Evolutionary conservation across 1,139 yeast species (phyloP).

Genomic region (Blastobotrys indianensis): DNA sequence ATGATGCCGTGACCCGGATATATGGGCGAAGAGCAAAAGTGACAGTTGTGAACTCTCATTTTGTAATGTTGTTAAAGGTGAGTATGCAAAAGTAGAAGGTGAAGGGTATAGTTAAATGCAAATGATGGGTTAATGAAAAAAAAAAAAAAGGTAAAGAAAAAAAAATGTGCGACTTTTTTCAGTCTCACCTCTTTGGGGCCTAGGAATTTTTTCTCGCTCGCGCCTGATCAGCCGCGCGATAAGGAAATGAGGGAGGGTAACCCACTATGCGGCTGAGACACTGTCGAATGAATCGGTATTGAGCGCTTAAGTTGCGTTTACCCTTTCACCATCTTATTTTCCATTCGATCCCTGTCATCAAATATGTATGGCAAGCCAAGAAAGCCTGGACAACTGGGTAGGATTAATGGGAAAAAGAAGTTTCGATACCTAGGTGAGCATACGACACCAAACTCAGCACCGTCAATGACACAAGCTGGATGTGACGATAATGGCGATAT

Average conservation of each 20-base stretch:
- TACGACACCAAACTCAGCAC: too few species aligned
- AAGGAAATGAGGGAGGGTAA: neutral
- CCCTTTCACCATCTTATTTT: neutral
- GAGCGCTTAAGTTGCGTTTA: too few species aligned
- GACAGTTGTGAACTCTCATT: constrained; percentile 94
- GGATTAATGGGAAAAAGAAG: too few species aligned
- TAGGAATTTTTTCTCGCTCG: neutral
- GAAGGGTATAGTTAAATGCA: neutral
- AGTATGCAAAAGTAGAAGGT: too few species aligned
- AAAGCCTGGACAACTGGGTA: too few species aligned
- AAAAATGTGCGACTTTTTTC: neutral
- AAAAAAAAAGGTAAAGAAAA: constrained; percentile 1
- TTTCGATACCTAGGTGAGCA: too few species aligned
- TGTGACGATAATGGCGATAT: too few species aligned
- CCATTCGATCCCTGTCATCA: too few species aligned
- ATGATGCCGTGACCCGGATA: constrained; percentile 93
- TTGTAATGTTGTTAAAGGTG: constrained; percentile 9
- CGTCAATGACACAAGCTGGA: too few species aligned
- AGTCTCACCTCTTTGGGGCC: neutral
- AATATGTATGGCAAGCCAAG: too few species aligned
- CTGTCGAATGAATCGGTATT: neutral
- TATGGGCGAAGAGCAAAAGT: constrained; percentile 89
- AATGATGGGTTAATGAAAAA: neutral
- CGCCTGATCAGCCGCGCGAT: neutral
- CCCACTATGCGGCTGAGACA: neutral